phyloP scores from a whole-genome alignment of 192 early-diverging fungal species.

The Obelidium mucronatum region DNA sequence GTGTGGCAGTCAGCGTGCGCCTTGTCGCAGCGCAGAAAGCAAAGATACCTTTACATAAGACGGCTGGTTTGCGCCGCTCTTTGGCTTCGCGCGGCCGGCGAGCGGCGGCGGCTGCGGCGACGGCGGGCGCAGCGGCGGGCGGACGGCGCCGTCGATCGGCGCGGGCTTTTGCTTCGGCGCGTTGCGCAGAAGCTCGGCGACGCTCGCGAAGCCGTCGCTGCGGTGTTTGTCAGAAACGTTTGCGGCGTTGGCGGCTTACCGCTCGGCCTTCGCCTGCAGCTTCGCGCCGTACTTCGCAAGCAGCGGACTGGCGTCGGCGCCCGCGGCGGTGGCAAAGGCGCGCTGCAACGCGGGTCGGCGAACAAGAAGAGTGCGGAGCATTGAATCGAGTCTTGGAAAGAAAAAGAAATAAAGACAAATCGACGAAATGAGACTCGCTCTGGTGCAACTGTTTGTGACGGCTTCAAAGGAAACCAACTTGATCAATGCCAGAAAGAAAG shows the following conservation, averaged over 20 bases:
- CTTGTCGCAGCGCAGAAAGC: background rate
- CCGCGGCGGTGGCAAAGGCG: background rate
- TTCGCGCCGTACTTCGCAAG: constrained; percentile 69
- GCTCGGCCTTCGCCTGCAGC: constrained; percentile 61
- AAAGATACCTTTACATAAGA: constrained; percentile 43
- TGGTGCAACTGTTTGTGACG: constrained; percentile 80
- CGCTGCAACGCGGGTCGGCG: background rate
- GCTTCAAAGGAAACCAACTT: constrained; percentile 84
- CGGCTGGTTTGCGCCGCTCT: constrained; percentile 24
- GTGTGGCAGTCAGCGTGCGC: no score
- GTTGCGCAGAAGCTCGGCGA: constrained; percentile 49
- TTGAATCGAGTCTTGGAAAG: no score
- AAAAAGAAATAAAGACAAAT: no score
- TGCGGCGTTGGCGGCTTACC: constrained; percentile 39
- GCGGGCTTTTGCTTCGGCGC: constrained; percentile 10
- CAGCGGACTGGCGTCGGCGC: background rate
- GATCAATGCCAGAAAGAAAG: constrained; percentile 72
- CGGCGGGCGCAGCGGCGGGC: constrained; percentile 35
- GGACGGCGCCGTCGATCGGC: background rate
- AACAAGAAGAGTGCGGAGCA: no score
- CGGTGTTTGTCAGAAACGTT: background rate
- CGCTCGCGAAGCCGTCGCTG: constrained; percentile 57
- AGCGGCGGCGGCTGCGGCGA: background rate
- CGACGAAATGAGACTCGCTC: constrained; percentile 39
- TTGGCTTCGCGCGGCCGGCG: background rate